Evolutionary conservation across 1,284 basidiomycete genomes (phyloP).

Genomic region (Ceratobasidium sp.): DNA sequence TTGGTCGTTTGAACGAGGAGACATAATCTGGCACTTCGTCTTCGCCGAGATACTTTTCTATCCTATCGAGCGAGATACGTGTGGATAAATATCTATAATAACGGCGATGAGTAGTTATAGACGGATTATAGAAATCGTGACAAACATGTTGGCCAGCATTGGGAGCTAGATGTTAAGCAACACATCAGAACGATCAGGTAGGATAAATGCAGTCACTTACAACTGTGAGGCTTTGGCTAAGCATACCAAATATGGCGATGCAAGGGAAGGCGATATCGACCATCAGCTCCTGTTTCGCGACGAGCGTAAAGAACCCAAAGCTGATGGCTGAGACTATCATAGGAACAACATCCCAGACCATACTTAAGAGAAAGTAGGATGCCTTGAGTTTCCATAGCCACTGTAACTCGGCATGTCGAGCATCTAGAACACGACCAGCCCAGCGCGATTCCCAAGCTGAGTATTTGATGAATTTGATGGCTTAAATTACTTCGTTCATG

Average conservation of each 20-base stretch:
- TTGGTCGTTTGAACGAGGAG: neutral
- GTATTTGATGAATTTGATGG: constrained; percentile 33
- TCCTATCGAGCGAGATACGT: constrained; percentile 42
- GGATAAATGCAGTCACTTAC: constrained; percentile 3
- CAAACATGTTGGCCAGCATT: constrained; percentile 42
- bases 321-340: neutral
- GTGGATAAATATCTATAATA: constrained; percentile 3
- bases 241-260: constrained; percentile 5
- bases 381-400: neutral
- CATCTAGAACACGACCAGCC: constrained; percentile 26
- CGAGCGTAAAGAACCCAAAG: constrained; percentile 33
- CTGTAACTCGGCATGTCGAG: constrained; percentile 20
- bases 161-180: constrained; percentile 27
- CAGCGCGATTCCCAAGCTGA: constrained; percentile 46
- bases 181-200: neutral
- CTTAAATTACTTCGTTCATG: constrained; percentile 40
- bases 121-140: neutral
- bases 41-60: constrained; percentile 31
- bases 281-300: constrained; percentile 35
- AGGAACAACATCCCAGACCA: constrained; percentile 24
- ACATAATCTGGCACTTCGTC: constrained; percentile 26
- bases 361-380: constrained; percentile 42
- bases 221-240: constrained; percentile 25
- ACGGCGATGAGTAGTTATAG: neutral
- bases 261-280: constrained; percentile 47